Conservation (phyloP, 805 yeast species). For the Candida ulmi region DNA sequence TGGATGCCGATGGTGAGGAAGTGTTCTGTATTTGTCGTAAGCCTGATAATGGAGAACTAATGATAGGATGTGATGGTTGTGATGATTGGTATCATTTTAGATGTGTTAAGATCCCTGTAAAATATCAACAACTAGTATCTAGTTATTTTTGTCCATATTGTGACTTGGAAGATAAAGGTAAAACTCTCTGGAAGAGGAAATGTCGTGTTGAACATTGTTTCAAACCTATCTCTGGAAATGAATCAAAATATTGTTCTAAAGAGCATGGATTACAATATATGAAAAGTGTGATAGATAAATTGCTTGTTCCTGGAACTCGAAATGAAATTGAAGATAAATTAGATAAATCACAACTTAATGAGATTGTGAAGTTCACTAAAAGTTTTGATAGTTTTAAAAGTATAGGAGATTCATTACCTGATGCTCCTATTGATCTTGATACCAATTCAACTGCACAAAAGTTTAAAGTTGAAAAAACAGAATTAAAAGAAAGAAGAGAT, state of each 20-base stretch:
- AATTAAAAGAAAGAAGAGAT: background rate
- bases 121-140: conserved; percentile 50
- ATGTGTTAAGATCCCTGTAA: conserved; percentile 57
- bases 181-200: conserved; percentile 67
- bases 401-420: conserved; percentile 39
- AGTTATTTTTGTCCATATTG: conserved; percentile 74
- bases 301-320: background rate
- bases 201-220: conserved; percentile 60
- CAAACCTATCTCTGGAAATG: conserved; percentile 39
- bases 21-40: conserved; percentile 73
- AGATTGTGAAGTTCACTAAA: conserved; percentile 7
- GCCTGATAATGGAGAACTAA: conserved; percentile 73
- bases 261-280: conserved; percentile 53
- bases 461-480: background rate
- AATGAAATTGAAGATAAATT: conserved; percentile 2
- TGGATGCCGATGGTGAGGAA: conserved; percentile 49
- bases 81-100: conserved; percentile 91
- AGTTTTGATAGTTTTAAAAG: conserved; percentile 18
- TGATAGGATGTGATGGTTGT: conserved; percentile 95
- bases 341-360: conserved; percentile 5
- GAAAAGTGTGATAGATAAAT: conserved; percentile 2
- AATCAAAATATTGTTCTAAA: conserved; percentile 67
- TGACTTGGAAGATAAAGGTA: conserved; percentile 37
- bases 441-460: conserved; percentile 8
- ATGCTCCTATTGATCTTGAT: conserved; percentile 25